These are phyloP conservation scores for Penicillium sp. DNA, from an alignment of 2,329 filamentous ascomycete genomes.

Conservation along the genomic window DNA sequence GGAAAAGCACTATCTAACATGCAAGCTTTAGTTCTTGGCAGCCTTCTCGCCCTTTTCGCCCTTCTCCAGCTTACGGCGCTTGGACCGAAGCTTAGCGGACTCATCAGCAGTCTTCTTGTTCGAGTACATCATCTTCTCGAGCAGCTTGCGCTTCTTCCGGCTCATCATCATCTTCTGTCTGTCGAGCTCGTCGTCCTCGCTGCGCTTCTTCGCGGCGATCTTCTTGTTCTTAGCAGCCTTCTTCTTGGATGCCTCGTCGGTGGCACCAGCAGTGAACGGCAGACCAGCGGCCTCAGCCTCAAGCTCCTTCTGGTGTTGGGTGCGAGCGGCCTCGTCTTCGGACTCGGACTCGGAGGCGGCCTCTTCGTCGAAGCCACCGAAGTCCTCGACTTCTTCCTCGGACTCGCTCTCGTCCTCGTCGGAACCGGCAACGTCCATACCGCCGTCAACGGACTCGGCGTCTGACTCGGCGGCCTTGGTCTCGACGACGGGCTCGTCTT, in stretches of 20 bases:
- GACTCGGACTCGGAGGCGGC: constrained; percentile 55
- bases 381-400: constrained; percentile 46
- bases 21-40: constrained; percentile 8
- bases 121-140: constrained; percentile 95
- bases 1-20: constrained; percentile 18
- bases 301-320: constrained; percentile 82
- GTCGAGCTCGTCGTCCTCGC: constrained; percentile 84
- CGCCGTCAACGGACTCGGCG: constrained; percentile 50
- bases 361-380: constrained; percentile 55
- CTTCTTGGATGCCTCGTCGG: constrained; percentile 65
- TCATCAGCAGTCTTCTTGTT: constrained; percentile 92
- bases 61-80: constrained; percentile 87
- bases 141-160: constrained; percentile 95
- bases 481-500: constrained; percentile 31
- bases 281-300: constrained; percentile 85
- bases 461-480: constrained; percentile 38
- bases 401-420: constrained; percentile 48
- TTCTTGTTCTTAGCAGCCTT: constrained; percentile 69
- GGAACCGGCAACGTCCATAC: constrained; percentile 53
- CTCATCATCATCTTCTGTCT: constrained; percentile 97
- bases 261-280: constrained; percentile 51
- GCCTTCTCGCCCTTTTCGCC: constrained; percentile 10
- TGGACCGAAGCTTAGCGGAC: constrained; percentile 80
- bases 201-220: constrained; percentile 65
- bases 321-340: constrained; percentile 62